phyloP scores from a whole-genome alignment of 192 early-diverging fungal species.

The Backusella tuberculispora region DNA sequence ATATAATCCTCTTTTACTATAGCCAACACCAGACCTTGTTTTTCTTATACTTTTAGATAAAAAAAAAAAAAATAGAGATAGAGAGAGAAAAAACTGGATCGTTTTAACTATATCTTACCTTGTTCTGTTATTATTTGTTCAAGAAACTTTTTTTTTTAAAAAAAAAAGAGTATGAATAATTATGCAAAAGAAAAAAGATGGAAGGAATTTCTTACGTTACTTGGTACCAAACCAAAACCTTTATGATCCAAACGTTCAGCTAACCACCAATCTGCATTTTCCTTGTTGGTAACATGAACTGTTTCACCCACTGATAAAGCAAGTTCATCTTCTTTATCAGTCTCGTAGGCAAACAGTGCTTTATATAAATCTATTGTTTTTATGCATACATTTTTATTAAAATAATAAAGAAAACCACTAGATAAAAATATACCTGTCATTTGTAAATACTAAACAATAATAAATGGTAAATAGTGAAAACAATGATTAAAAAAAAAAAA shows the following conservation, averaged over 20 bases:
- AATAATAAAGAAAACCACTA: neutral
- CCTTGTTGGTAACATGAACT: slow-evolving; percentile 56
- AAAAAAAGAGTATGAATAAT: neutral
- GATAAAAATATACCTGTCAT: no score
- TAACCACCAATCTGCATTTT: slow-evolving; percentile 57
- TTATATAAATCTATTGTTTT: slow-evolving; percentile 30
- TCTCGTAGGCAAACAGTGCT: slow-evolving; percentile 52
- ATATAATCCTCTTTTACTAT: slow-evolving; percentile 71
- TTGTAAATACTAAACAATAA: no score
- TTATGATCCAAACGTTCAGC: slow-evolving; percentile 43
- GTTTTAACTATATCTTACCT: neutral
- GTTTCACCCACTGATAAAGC: slow-evolving; percentile 58
- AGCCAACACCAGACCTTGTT: slow-evolving; percentile 48
- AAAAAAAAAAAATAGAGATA: no score
- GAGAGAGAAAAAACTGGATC: neutral
- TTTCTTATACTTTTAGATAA: neutral
- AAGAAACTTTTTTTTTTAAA: slow-evolving; percentile 21
- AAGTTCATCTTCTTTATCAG: slow-evolving; percentile 66
- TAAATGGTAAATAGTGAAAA: no score
- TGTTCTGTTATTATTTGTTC: slow-evolving; percentile 11
- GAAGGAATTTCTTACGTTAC: slow-evolving; percentile 43
- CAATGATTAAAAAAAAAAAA: no score
- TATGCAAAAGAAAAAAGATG: neutral
- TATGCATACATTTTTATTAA: no score
- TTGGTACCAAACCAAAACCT: slow-evolving; percentile 47